These are phyloP conservation scores for Acer saccharum DNA, from an alignment of 345 rosid genomes.

Conservation along the genomic window DNA sequence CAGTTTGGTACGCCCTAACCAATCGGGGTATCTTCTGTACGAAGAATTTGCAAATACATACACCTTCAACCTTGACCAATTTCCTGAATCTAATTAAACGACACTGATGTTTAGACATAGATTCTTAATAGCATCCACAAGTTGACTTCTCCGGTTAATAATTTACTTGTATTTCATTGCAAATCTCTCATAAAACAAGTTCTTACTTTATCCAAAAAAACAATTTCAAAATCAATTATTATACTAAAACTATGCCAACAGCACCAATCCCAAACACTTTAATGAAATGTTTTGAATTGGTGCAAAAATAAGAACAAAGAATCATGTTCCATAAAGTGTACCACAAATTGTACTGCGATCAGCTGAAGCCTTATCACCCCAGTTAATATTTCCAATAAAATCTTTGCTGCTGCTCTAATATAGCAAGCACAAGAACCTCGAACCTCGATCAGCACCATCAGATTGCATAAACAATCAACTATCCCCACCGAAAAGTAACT, in stretches of 20 bases:
- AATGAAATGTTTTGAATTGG: not conserved
- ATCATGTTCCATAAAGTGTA: not conserved
- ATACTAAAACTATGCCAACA: not conserved
- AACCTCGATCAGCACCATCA: not conserved
- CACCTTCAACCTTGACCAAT: not conserved
- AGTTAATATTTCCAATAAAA: slow-evolving; percentile 1
- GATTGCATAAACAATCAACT: not conserved
- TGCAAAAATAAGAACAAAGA: not conserved
- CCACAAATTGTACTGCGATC: not conserved
- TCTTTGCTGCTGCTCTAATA: not conserved
- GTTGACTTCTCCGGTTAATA: no score
- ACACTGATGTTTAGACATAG: not conserved
- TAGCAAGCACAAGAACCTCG: not conserved
- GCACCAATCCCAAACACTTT: slow-evolving; percentile 1
- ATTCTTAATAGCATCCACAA: no score
- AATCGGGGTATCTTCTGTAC: not conserved
- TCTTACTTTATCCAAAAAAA: not conserved
- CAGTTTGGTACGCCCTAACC: not conserved
- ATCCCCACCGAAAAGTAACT: not conserved
- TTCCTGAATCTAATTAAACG: not conserved
- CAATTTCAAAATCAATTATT: slow-evolving; percentile 2
- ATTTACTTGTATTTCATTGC: no score
- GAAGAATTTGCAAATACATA: not conserved
- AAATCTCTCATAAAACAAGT: not conserved
- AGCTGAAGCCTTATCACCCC: not conserved